Conservation (phyloP, 768 basidiomycete species). For the Suillus subalutaceus region DNA sequence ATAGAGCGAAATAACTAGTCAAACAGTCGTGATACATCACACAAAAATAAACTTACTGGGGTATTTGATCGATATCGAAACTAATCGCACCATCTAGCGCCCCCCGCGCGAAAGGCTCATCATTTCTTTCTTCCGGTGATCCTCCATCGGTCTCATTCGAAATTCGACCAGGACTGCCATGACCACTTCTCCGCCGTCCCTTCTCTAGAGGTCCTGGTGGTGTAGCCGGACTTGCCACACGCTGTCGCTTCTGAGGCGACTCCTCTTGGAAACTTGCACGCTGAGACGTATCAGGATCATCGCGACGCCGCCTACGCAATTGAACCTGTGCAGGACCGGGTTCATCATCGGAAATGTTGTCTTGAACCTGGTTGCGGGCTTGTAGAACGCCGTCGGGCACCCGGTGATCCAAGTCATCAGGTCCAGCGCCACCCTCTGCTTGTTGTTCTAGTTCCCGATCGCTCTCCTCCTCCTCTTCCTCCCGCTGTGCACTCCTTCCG, state of each 20-base stretch:
- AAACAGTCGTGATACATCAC: background rate
- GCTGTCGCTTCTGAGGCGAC: slow-evolving; percentile 19
- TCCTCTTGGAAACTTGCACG: slow-evolving; percentile 1
- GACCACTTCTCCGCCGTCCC: background rate
- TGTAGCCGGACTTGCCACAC: slow-evolving; percentile 8
- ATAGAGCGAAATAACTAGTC: background rate
- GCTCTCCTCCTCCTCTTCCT: slow-evolving; percentile 13
- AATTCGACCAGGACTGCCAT: background rate
- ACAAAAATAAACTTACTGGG: slow-evolving; percentile 18
- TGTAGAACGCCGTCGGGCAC: background rate
- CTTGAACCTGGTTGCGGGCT: slow-evolving; percentile 11
- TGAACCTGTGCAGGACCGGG: background rate
- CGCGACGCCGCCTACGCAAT: slow-evolving; percentile 21
- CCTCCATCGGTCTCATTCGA: background rate
- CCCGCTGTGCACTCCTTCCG: slow-evolving; percentile 1
- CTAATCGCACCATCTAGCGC: slow-evolving; percentile 2
- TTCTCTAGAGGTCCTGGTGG: slow-evolving; percentile 10
- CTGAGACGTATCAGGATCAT: slow-evolving; percentile 11
- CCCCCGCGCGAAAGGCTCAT: slow-evolving; percentile 27
- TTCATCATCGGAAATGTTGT: slow-evolving; percentile 4
- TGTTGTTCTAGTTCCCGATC: slow-evolving; percentile 1
- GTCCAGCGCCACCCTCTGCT: background rate
- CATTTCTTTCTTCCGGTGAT: slow-evolving; percentile 18
- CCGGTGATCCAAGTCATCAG: background rate
- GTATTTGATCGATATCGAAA: background rate